Evolutionary conservation across 2,329 filamentous ascomycete genomes (phyloP).

Genomic region (Trichoderma koningiopsis): DNA sequence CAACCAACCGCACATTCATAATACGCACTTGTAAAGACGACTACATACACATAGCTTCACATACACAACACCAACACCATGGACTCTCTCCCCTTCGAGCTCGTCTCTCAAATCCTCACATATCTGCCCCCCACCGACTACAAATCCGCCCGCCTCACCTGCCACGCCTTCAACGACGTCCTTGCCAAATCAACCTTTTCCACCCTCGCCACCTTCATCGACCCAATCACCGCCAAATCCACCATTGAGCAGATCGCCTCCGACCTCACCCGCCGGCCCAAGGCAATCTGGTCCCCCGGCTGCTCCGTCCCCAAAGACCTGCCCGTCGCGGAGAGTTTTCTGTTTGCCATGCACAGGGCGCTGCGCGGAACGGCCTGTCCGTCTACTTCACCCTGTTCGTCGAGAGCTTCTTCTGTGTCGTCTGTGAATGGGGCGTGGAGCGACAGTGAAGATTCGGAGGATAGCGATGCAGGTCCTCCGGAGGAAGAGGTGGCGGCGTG

Average conservation of each 20-base stretch:
- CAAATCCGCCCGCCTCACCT: slow-evolving; percentile 38
- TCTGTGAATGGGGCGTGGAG: slow-evolving; percentile 14
- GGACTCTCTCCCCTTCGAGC: slow-evolving; percentile 37
- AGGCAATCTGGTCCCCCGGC: slow-evolving; percentile 41
- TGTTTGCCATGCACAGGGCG: slow-evolving; percentile 37
- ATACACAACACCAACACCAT: slow-evolving; percentile 30
- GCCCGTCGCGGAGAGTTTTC: slow-evolving; percentile 37
- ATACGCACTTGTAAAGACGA: not conserved
- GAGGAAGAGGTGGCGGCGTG: slow-evolving; percentile 28
- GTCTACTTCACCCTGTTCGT: not conserved
- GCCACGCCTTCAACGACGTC: slow-evolving; percentile 38
- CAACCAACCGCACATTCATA: not conserved
- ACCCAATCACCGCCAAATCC: slow-evolving; percentile 32
- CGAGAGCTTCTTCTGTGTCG: not conserved
- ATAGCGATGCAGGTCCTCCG: not conserved
- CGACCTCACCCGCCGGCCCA: slow-evolving; percentile 32
- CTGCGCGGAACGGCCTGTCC: slow-evolving; percentile 34
- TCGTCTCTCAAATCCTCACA: slow-evolving; percentile 36
- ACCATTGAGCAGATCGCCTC: slow-evolving; percentile 32
- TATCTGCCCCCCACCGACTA: slow-evolving; percentile 32
- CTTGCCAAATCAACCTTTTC: slow-evolving; percentile 35
- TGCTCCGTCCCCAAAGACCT: slow-evolving; percentile 38
- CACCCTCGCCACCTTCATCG: slow-evolving; percentile 37
- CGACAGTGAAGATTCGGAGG: slow-evolving; percentile 17
- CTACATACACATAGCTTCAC: not conserved